Conservation (phyloP, 2,329 filamentous ascomycete genomes). For the Fusarium bactridioides region DNA sequence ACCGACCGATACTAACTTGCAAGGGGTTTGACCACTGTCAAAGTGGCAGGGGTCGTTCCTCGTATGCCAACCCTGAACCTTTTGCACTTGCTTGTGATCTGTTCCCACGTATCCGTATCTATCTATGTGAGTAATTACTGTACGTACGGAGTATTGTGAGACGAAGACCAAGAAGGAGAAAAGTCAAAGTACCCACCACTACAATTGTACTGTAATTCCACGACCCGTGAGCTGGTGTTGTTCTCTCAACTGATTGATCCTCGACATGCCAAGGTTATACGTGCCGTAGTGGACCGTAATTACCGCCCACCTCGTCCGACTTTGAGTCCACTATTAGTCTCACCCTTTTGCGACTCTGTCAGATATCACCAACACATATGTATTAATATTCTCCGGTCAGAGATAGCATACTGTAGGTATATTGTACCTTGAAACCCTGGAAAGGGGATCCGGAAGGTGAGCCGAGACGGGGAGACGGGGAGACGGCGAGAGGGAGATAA, state of each 20-base stretch:
- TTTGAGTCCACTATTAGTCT: neutral
- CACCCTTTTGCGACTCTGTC: neutral
- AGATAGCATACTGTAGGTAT: neutral
- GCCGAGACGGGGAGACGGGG: neutral
- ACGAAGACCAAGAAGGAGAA: neutral
- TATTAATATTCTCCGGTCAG: neutral
- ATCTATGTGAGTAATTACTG: too few relatives aligned
- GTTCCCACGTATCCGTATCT: neutral
- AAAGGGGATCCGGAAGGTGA: neutral
- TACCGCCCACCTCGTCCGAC: neutral
- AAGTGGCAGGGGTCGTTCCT: neutral
- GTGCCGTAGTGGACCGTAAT: neutral
- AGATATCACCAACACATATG: conserved; percentile 10
- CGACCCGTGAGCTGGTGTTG: neutral
- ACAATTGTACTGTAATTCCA: neutral
- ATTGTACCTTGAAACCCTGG: neutral
- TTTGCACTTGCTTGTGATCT: conserved; percentile 9
- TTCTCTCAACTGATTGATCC: neutral
- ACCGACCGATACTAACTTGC: conserved; percentile 4
- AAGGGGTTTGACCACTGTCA: neutral
- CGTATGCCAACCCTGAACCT: conserved; percentile 6
- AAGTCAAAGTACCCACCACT: neutral
- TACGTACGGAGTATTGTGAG: neutral
- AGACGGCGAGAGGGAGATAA: neutral
- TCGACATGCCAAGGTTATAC: neutral